Evolutionary conservation across 2,329 filamentous ascomycete species (phyloP), one percentile per base, ranked within the genome.

Genomic region (Myriangium duriaei): DNA sequence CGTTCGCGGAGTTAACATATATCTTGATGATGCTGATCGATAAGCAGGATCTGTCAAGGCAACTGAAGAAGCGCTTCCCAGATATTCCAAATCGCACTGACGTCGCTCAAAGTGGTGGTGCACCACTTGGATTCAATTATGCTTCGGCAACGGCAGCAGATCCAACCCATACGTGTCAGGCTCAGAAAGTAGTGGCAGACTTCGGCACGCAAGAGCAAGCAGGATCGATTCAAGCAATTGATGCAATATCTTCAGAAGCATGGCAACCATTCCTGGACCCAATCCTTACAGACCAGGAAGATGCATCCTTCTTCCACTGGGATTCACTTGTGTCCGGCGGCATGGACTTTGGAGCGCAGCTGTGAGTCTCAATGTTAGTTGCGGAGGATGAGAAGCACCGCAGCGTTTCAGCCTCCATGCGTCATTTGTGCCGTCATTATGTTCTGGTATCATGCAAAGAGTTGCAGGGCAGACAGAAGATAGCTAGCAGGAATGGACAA

Each of bases 281-380:
- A 2, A 30, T 37, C 34, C 34, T 37, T 4, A 17, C 34, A 3
- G 30, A 37, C 26, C 24, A 37, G 6, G 24, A 29, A n/a, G 14
- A 30, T 15, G 24, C 34, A 5, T 30, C 34, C 3, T 37, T 37
- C 24, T 37, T 30, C 11, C 34, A 37, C 11, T 37, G 19, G 11
- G 34, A 37, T 16, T 37, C 34, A 2, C 34, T 37, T 4, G 34
- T 37, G 3, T 37, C 34, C 12, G 34, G 34, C 9, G 34, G 34
- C 6, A 37, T 37, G 34, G 34, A 37, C 14, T 37, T 37, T 26
- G 34, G 34, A n/a, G n/a, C n/a, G n/a, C n/a, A n/a, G n/a, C n/a
- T n/a, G n/a, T n/a, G n/a, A n/a, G n/a, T n/a, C n/a, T n/a, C n/a
- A n/a, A n/a, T n/a, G n/a, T n/a, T n/a, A n/a, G n/a, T n/a, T n/a